These are phyloP conservation scores for Cokeromyces recurvatus DNA, from an alignment of 371 early-diverging fungal genomes.

Conservation along the genomic window DNA sequence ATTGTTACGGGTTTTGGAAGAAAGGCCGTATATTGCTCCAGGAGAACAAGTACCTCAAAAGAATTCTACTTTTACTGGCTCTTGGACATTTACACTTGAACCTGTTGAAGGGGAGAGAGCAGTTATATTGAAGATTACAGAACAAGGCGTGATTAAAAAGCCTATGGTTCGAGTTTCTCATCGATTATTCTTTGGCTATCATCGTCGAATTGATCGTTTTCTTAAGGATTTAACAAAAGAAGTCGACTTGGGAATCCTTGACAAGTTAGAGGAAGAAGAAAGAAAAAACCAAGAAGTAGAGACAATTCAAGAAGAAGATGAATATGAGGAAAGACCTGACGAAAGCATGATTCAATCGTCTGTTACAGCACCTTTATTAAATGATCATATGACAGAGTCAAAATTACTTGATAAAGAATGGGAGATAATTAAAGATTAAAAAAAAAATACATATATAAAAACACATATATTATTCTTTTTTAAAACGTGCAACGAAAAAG, in stretches of 20 bases:
- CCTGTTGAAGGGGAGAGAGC: constrained; percentile 12
- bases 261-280: constrained; percentile 2
- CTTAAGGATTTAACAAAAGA: constrained; percentile 29
- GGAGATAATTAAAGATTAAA: constrained; percentile 22
- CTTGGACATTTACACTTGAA: constrained; percentile 26
- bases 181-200: constrained; percentile 36
- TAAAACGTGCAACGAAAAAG: constrained; percentile 69
- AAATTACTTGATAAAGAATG: constrained; percentile 15
- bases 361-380: too few species aligned
- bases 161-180: constrained; percentile 35
- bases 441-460: not conserved
- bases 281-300: not conserved
- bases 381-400: constrained; percentile 10
- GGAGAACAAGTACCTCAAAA: constrained; percentile 14
- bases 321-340: constrained; percentile 16
- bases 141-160: constrained; percentile 39
- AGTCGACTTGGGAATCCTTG: constrained; percentile 12
- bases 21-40: constrained; percentile 13
- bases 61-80: constrained; percentile 27
- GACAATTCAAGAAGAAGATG: constrained; percentile 1
- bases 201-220: constrained; percentile 41
- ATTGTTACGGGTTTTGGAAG: constrained; percentile 38
- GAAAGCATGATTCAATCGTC: constrained; percentile 9
- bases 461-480: constrained; percentile 27
- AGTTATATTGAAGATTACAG: constrained; percentile 29